phyloP scores from a whole-genome alignment of 2,329 filamentous ascomycete genomes.

The Fusarium austroafricanum region DNA sequence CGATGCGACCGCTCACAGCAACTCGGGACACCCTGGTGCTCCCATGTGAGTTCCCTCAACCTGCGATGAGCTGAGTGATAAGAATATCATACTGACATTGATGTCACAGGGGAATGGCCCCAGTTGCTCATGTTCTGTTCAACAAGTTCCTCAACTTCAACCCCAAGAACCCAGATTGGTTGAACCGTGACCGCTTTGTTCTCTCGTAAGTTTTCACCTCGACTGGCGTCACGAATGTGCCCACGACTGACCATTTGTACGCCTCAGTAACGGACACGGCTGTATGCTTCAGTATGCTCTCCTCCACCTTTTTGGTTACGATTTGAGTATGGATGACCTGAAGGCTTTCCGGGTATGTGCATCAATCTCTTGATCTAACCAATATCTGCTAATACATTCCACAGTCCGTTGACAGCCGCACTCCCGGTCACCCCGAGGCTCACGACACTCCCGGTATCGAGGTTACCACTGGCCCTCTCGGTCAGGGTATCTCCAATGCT shows the following conservation, averaged over 20 bases:
- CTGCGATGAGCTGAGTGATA: conserved; percentile 16
- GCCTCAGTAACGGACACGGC: conserved; percentile 88
- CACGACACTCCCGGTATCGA: conserved; percentile 97
- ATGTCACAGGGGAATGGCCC: conserved; percentile 78
- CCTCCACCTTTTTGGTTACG: conserved; percentile 95
- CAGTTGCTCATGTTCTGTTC: conserved; percentile 94
- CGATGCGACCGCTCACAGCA: conserved; percentile 96
- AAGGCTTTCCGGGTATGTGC: conserved; percentile 94
- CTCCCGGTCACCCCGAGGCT: conserved; percentile 94
- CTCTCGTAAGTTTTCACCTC: conserved; percentile 81
- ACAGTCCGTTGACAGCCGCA: conserved; percentile 74
- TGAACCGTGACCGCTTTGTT: conserved; percentile 98
- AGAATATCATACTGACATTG: conserved; percentile 48
- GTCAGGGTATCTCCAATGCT: conserved; percentile 96
- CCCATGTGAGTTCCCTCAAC: conserved; percentile 76
- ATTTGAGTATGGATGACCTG: conserved; percentile 86
- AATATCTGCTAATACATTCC: conserved; percentile 16
- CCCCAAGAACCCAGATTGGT: conserved; percentile 97
- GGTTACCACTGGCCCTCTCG: conserved; percentile 97
- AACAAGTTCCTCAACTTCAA: conserved; percentile 99
- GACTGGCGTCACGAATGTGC: neutral
- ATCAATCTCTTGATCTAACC: neutral
- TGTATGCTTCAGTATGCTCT: conserved; percentile 99
- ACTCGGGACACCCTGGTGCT: conserved; percentile 98
- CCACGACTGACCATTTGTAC: conserved; percentile 29